Evolutionary conservation across 805 yeast species (phyloP).

Genomic region (Ogataea philodendri): DNA sequence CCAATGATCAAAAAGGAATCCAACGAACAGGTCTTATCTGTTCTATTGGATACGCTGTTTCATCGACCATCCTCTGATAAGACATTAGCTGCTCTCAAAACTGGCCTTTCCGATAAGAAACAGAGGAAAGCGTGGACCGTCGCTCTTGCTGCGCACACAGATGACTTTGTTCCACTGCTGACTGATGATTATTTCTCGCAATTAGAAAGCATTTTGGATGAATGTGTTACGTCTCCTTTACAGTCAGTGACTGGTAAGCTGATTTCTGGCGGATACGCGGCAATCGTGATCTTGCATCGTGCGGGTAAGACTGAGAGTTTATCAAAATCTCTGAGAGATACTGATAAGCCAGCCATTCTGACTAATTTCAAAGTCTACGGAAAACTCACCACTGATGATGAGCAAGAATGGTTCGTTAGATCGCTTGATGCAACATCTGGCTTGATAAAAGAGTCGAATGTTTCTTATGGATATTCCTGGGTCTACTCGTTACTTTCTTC

Average conservation of each 20-base stretch:
- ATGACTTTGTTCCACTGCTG: slow-evolving; percentile 19
- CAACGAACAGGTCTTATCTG: slow-evolving; percentile 61
- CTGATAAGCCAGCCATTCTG: slow-evolving; percentile 49
- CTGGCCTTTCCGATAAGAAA: slow-evolving; percentile 68
- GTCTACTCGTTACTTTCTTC: slow-evolving; percentile 46
- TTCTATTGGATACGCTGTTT: slow-evolving; percentile 50
- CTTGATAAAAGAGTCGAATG: slow-evolving; percentile 16
- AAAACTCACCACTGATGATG: slow-evolving; percentile 45
- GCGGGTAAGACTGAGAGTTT: slow-evolving; percentile 32
- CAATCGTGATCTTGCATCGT: slow-evolving; percentile 27
- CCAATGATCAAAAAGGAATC: slow-evolving; percentile 69
- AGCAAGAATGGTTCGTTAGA: slow-evolving; percentile 51
- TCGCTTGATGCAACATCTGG: slow-evolving; percentile 40
- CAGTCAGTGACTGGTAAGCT: slow-evolving; percentile 51
- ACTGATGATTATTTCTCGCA: slow-evolving; percentile 27
- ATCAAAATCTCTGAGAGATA: slow-evolving; percentile 36
- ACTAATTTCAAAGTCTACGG: slow-evolving; percentile 46
- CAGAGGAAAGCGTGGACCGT: slow-evolving; percentile 66
- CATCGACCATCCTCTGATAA: slow-evolving; percentile 39
- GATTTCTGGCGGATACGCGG: slow-evolving; percentile 54
- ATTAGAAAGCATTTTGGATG: slow-evolving; percentile 38
- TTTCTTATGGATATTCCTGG: slow-evolving; percentile 46
- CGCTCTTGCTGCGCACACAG: slow-evolving; percentile 40
- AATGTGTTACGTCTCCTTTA: slow-evolving; percentile 50
- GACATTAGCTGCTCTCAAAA: slow-evolving; percentile 35